Conservation (phyloP, 306 rosid genomes). For the Biancaea sappan region DNA sequence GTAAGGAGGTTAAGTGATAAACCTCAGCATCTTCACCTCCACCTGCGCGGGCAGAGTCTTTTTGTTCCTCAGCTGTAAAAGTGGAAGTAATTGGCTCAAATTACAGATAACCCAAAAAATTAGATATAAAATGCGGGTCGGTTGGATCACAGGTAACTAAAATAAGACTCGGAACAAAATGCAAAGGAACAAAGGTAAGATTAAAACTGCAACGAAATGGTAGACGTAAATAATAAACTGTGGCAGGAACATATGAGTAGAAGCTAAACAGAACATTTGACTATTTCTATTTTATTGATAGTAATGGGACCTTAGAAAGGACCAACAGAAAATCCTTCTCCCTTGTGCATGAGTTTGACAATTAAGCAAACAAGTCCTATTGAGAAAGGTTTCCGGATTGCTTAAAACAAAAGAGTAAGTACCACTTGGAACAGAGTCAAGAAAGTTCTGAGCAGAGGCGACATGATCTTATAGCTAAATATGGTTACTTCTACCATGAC, state of each 20-base stretch:
- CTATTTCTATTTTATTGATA: neutral
- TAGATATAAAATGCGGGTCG: neutral
- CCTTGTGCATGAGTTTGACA: neutral
- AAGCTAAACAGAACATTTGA: neutral
- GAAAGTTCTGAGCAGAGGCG: neutral
- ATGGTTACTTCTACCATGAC: neutral
- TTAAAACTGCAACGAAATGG: neutral
- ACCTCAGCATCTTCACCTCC: conserved; percentile 19
- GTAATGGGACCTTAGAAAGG: neutral
- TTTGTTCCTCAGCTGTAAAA: conserved; percentile 9
- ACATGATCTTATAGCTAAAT: neutral
- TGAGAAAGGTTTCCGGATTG: neutral
- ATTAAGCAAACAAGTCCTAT: neutral
- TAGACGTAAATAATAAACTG: neutral
- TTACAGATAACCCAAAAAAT: neutral
- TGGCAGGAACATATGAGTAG: neutral
- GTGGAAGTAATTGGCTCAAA: neutral
- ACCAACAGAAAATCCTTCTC: neutral
- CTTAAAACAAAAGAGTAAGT: no score
- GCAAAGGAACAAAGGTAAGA: neutral
- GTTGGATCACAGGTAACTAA: neutral
- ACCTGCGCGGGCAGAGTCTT: neutral
- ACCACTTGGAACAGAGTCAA: neutral
- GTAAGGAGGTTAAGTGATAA: neutral
- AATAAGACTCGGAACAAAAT: neutral